Base-by-base conservation (phyloP, 306 rosid genomes). In the Cicer pinnatifidum region DNA sequence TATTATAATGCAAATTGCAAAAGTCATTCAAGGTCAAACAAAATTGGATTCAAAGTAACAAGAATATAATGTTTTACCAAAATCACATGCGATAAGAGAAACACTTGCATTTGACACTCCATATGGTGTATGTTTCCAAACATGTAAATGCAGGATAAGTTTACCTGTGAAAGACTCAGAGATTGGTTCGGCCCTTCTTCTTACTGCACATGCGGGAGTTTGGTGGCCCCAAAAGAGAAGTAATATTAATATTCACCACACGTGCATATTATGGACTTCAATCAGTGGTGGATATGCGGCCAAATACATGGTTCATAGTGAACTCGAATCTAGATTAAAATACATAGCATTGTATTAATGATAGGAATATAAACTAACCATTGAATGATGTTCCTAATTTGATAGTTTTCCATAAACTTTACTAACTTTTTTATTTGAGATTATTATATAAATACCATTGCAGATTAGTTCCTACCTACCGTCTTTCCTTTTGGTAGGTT, bases 371-470 rank as follows among this genome's bases (percentile, higher is more conserved):
- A 60, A 17, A 50, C 67, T 64, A 28, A 35, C 6, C 39, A 44
- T 38, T 41, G 15, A 61, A 19, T 50, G 17, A 46, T 44, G 77
- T 45, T 57, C 69, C 40, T 64, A 81, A 38, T 71, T 75, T 70
- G 73, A 19, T 51, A 35, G 33, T 57, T 69, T 71, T 71, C 76
- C 39, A 65, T 64, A 23, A 37, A 70, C 16, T 16, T 64, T 48
- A 8, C 17, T 7, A 45, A 23, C 58, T 45, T 67, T 67, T 76
- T 56, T 51, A 37, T 82, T 66, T 8, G 6, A 17, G 48, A 37
- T 39, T 75, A 53, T 1, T 60, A 23, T 23, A 28, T 41, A 9
- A 44, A 44, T 45, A 37, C 17, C 15, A 72, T 56, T 20, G 63
- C 74, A 61, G 35, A 48, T 62, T 52, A 47, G 45, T 48, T 58